phyloP scores from a whole-genome alignment of 2,329 filamentous ascomycete species.

The Madurella fahalii region DNA sequence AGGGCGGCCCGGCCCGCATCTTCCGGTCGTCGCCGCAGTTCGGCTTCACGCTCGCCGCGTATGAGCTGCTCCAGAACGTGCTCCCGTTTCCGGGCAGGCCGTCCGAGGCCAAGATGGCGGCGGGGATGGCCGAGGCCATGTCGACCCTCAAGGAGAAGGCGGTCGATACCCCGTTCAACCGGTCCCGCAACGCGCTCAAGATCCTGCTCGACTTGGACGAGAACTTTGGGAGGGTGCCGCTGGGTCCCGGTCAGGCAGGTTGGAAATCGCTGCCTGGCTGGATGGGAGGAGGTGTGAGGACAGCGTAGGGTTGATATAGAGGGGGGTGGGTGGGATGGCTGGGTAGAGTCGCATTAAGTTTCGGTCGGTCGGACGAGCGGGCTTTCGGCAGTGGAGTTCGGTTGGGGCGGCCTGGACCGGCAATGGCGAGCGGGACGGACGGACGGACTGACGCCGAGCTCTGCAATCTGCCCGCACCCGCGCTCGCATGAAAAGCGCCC shows the following conservation, averaged over 20 bases:
- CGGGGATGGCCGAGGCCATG: constrained; percentile 60
- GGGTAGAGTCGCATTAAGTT: not conserved
- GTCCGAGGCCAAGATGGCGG: constrained; percentile 46
- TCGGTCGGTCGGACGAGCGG: constrained; percentile 6
- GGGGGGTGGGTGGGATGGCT: not conserved
- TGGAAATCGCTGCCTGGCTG: constrained; percentile 52
- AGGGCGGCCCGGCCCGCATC: constrained; percentile 93
- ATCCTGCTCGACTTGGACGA: constrained; percentile 92
- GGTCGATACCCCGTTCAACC: constrained; percentile 48
- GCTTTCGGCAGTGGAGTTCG: constrained; percentile 3
- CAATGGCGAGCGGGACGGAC: constrained; percentile 2
- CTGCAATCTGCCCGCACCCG: not conserved
- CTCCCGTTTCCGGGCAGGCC: constrained; percentile 68
- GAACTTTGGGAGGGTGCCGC: constrained; percentile 75
- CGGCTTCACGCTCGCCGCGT: constrained; percentile 92
- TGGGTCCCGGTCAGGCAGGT: constrained; percentile 47
- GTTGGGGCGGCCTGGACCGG: not conserved
- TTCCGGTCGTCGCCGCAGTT: constrained; percentile 95
- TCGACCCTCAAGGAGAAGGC: constrained; percentile 60
- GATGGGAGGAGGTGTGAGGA: constrained; percentile 40
- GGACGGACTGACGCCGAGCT: not conserved
- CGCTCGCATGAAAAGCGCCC: not conserved
- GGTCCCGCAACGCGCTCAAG: constrained; percentile 87
- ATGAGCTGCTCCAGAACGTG: constrained; percentile 80
- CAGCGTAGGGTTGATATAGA: constrained; percentile 3